These are phyloP conservation scores for Papiliotrema nemorosa DNA, from an alignment of 1,284 basidiomycete genomes.

Conservation along the genomic window DNA sequence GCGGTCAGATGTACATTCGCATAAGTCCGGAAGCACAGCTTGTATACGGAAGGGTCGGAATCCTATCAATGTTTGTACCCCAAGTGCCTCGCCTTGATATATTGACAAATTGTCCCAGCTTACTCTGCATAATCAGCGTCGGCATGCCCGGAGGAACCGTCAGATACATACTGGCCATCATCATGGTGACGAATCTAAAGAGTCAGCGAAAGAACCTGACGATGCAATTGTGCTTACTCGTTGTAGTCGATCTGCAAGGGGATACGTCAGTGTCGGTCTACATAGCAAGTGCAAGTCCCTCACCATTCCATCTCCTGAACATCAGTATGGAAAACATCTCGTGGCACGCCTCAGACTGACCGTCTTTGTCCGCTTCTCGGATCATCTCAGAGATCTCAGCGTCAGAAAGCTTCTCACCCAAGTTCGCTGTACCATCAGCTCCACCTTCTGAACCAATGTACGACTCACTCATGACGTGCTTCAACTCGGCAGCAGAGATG, in stretches of 20 bases:
- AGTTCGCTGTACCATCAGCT: constrained; percentile 42
- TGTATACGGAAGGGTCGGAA: too few species aligned
- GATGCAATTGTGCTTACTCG: constrained; percentile 28
- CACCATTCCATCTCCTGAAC: constrained; percentile 39
- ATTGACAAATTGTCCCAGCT: neutral
- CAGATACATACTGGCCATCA: constrained; percentile 44
- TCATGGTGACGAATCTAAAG: constrained; percentile 53
- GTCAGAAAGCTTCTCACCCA: constrained; percentile 89
- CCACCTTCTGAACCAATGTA: neutral
- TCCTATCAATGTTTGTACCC: too few species aligned
- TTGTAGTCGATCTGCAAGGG: constrained; percentile 47
- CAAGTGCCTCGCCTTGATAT: too few species aligned
- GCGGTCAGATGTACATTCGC: too few species aligned
- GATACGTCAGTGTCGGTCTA: neutral
- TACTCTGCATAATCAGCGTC: neutral
- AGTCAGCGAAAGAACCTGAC: too few species aligned
- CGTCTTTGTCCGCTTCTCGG: constrained; percentile 93
- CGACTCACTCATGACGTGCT: constrained; percentile 84
- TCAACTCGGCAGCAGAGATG: constrained; percentile 65
- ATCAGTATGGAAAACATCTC: neutral
- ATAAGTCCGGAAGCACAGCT: too few species aligned
- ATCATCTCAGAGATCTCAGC: constrained; percentile 98
- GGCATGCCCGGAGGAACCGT: too few species aligned
- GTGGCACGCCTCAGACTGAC: constrained; percentile 18
- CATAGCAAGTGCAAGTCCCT: neutral